Base-by-base conservation (phyloP, 495 filamentous ascomycete genomes). In the Geopyxis carbonaria region DNA sequence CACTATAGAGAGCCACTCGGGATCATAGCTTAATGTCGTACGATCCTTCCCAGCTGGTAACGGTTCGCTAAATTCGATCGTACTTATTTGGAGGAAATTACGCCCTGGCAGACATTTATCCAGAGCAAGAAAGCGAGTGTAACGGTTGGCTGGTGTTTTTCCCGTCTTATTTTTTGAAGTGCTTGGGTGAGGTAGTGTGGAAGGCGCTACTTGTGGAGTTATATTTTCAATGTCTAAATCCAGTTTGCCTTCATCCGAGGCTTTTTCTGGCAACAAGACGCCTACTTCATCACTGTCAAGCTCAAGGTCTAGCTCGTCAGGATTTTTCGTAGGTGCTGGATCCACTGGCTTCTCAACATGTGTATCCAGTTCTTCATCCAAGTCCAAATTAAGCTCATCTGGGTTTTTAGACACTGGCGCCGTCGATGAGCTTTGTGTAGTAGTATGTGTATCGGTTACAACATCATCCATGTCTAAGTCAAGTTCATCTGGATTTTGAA, bases 1-100 rank as follows among this genome's bases (percentile, higher is more conserved):
- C 1, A 76, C 80, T 46, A 97, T 93, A 5, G 89, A 77, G 2
- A 95, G 72, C 86, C 86, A 97, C 61, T 97, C 89, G 21, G 75
- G 73, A 57, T 97, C 89, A 56, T 95, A 94, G 22, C 72, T 58
- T 3, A 95, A 70, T 4, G 57, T 51, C 44, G 52, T 58, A 10
- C 48, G 57, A 32, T 61, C 51, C 1, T 60, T 62, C 11, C 61
- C 43, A 19, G 52, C 25, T 6, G 43, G 45, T 3, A 43, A 47
- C 20, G 32, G 43, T 3, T n/a, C 8, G 20, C 16, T 3, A 49
- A 40, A 11, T 44, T 39, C 2, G 21, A 91, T 61, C 11, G 74
- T 65, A 13, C 78, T 56, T 3, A 94, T 61, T 43, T 93, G 80
- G 28, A 95, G 66, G 54, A 85, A 95, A n/a, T 83, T 66, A 13